Conservation (phyloP, 345 rosid genomes). For the Moricandia arvensis region DNA sequence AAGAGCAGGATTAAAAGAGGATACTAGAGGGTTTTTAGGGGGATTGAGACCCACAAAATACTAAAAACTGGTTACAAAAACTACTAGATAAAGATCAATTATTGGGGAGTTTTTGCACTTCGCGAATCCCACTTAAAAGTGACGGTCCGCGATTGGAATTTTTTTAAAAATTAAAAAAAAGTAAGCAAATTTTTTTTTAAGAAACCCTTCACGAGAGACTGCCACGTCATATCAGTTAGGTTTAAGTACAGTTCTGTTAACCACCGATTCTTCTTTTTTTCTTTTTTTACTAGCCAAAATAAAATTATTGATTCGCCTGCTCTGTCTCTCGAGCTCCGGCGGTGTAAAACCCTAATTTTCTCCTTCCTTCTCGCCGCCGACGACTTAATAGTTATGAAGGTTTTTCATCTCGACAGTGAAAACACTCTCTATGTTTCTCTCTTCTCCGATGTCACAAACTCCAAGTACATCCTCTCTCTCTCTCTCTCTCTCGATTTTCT, state of each 20-base stretch:
- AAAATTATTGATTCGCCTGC: not conserved
- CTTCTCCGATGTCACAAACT: constrained; percentile 70
- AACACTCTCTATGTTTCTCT: constrained; percentile 62
- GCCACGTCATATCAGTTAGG: not conserved
- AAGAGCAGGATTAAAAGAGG: too few relatives aligned
- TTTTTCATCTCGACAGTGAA: constrained; percentile 43
- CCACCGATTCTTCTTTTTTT: too few relatives aligned
- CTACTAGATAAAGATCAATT: too few relatives aligned
- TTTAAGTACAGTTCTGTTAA: not conserved
- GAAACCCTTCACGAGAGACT: too few relatives aligned
- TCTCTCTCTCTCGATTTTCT: not conserved
- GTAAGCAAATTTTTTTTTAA: too few relatives aligned
- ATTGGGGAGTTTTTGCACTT: too few relatives aligned
- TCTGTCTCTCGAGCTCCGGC: constrained; percentile 6
- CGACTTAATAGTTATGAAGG: constrained; percentile 49
- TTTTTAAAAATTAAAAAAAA: too few relatives aligned
- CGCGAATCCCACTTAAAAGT: too few relatives aligned
- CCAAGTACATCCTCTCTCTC: constrained; percentile 49
- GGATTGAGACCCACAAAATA: too few relatives aligned
- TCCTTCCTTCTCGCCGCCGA: constrained; percentile 12
- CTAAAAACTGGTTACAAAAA: too few relatives aligned
- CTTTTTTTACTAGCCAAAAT: not conserved
- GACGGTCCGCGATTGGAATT: too few relatives aligned
- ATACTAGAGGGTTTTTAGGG: too few relatives aligned
- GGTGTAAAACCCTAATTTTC: constrained; percentile 37